A percentile compares a stretch with the other conserved stretches of the same genome.
phyloP scores from a whole-genome alignment of 1,139 yeast species.

The Saccharomycopsis crataegensis region DNA sequence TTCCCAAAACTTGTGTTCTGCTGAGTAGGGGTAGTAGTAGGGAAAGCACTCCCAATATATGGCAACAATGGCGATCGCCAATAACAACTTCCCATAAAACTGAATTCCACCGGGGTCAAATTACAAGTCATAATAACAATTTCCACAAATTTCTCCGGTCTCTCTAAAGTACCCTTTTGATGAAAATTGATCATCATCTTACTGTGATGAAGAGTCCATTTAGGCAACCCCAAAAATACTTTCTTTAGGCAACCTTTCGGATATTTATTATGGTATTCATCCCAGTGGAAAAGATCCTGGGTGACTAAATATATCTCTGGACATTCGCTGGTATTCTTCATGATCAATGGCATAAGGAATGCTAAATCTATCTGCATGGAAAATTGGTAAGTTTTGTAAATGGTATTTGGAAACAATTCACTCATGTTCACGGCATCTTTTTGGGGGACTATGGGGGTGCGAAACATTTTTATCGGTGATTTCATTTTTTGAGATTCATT shows the following conservation, averaged over 20 bases:
- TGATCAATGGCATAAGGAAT: constrained; percentile 8
- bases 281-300: constrained; percentile 13
- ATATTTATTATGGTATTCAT: not conserved
- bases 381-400: constrained; percentile 15
- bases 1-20: constrained; percentile 21
- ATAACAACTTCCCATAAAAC: constrained; percentile 37
- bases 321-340: not conserved
- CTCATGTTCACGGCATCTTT: constrained; percentile 4
- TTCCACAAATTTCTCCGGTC: constrained; percentile 27
- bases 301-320: constrained; percentile 10
- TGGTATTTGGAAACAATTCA: constrained; percentile 5
- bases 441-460: constrained; percentile 7
- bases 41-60: not conserved
- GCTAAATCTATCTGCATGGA: constrained; percentile 19
- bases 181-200: constrained; percentile 42
- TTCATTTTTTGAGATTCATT: not conserved
- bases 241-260: not conserved
- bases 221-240: not conserved
- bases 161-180: constrained; percentile 10
- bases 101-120: constrained; percentile 35
- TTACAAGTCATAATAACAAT: constrained; percentile 39
- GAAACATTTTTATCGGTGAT: constrained; percentile 12
- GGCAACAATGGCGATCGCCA: constrained; percentile 31
- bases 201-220: constrained; percentile 39
- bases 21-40: not conserved